phyloP scores from a whole-genome alignment of 495 filamentous ascomycete genomes.

The Letharia columbiana region DNA sequence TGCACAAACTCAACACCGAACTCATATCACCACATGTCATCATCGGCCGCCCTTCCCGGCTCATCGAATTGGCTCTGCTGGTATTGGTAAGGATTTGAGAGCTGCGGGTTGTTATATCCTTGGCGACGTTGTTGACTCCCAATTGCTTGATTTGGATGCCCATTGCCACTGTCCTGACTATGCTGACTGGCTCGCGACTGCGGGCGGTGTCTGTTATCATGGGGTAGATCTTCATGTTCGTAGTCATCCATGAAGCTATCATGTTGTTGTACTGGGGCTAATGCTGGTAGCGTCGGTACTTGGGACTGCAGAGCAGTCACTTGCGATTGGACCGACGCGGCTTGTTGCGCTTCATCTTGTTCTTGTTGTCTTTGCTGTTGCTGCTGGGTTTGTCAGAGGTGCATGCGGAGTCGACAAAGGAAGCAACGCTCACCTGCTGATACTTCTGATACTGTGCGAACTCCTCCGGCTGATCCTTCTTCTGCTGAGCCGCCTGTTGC shows the following conservation, averaged over 20 bases:
- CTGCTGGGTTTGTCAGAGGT: slow-evolving; percentile 32
- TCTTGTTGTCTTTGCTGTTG: slow-evolving; percentile 45
- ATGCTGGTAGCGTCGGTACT: slow-evolving; percentile 18
- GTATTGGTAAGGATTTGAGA: slow-evolving; percentile 31
- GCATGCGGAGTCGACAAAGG: not conserved
- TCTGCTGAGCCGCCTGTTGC: slow-evolving; percentile 53
- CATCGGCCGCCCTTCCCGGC: slow-evolving; percentile 41
- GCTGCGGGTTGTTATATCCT: slow-evolving; percentile 19
- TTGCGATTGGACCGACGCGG: slow-evolving; percentile 31
- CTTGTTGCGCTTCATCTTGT: slow-evolving; percentile 31
- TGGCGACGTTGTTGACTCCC: slow-evolving; percentile 35
- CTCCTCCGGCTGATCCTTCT: slow-evolving; percentile 60
- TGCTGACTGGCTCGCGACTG: slow-evolving; percentile 44
- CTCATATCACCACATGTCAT: slow-evolving; percentile 46
- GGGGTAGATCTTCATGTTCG: slow-evolving; percentile 25
- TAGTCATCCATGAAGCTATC: slow-evolving; percentile 35
- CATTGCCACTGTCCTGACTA: slow-evolving; percentile 34
- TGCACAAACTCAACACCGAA: not conserved
- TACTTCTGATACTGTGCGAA: slow-evolving; percentile 55
- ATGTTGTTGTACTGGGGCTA: slow-evolving; percentile 26
- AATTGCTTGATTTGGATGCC: slow-evolving; percentile 37
- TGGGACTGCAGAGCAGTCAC: slow-evolving; percentile 2
- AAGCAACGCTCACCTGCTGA: slow-evolving; percentile 47
- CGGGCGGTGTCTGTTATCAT: slow-evolving; percentile 43
- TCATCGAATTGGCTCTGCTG: slow-evolving; percentile 44